Evolutionary conservation across 768 basidiomycete genomes (phyloP).

Genomic region (Lanmaoa pseudosensibilis): DNA sequence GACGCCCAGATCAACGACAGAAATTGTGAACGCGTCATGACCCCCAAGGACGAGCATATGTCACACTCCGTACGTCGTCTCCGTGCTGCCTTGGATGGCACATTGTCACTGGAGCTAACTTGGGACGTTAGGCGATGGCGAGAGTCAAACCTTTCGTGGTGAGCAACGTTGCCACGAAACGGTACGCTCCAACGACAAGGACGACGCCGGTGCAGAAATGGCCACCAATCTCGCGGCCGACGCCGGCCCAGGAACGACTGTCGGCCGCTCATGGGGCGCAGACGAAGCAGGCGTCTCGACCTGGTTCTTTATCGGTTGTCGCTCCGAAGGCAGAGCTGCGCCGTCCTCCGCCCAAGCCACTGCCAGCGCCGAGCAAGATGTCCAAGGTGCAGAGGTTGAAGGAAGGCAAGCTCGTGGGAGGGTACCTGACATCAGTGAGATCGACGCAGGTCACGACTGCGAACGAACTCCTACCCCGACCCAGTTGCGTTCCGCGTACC

Average conservation of each 20-base stretch:
- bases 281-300: not conserved
- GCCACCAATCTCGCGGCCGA: not conserved
- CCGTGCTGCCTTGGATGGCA: not conserved
- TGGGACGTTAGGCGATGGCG: not conserved
- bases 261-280: not conserved
- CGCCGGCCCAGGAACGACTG: not conserved
- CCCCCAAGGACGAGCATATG: not conserved
- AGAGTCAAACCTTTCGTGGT: slow-evolving; percentile 14
- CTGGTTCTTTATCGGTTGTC: not conserved
- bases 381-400: not conserved
- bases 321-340: not conserved
- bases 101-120: not conserved
- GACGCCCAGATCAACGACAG: not conserved
- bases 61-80: not conserved
- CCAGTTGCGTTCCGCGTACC: slow-evolving; percentile 1
- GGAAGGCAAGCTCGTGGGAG: not conserved
- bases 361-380: not conserved
- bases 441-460: not conserved
- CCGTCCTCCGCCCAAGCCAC: not conserved
- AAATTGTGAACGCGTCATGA: not conserved
- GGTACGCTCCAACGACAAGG: not conserved
- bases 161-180: not conserved
- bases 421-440: no score
- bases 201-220: not conserved
- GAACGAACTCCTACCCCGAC: not conserved